Evolutionary conservation across 495 filamentous ascomycete species (phyloP), one percentile per base, ranked within the genome.

Genomic region (Tetracladium setigerum): DNA sequence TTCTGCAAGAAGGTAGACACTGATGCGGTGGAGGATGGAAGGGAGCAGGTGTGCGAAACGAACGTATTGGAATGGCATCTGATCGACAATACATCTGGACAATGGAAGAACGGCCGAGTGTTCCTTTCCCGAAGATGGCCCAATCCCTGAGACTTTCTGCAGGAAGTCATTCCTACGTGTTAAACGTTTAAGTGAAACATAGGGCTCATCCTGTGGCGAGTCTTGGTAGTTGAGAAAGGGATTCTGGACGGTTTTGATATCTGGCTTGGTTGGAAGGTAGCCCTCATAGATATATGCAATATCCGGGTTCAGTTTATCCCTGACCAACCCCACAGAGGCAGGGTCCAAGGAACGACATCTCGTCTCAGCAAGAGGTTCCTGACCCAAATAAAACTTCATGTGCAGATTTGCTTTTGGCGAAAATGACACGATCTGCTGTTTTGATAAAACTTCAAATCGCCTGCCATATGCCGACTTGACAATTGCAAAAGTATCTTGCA

Each of bases 1-100:
- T 16, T 76, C 62, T 1, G 84, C 87, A 22, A 89, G 65, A 16
- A 90, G 63, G 14, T 67, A 65, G 4, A 78, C 64, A 50, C 85
- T 85, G 14, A 91, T 53, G n/a, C 75, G 74, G 45, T 84, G 76
- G 5, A 86, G 64, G 7, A 96, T 81, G 0, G 83, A 80, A 0
- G 92, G 88, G 18, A 95, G 70, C 30, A 94, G 72, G 13, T 83
- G 67, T 1, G 80, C 84, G 47, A 95, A 78, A 18, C 80, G 69
- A 1, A 77, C 71, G 46, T 81, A 80, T 13, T 63, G 58, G 22
- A 72, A 62, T 0, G 88, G 83, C 1, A 88, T 64, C 18, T 59
- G 71, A 49, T 84, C 79, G 7, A 70, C 47, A 8, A 41, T 66
- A 39, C 68, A 60, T 11, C 56, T 56, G 1, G 53, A 44, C 6